These are phyloP conservation scores for Phallus indusiatus DNA, from an alignment of 768 basidiomycete genomes.

Conservation along the genomic window DNA sequence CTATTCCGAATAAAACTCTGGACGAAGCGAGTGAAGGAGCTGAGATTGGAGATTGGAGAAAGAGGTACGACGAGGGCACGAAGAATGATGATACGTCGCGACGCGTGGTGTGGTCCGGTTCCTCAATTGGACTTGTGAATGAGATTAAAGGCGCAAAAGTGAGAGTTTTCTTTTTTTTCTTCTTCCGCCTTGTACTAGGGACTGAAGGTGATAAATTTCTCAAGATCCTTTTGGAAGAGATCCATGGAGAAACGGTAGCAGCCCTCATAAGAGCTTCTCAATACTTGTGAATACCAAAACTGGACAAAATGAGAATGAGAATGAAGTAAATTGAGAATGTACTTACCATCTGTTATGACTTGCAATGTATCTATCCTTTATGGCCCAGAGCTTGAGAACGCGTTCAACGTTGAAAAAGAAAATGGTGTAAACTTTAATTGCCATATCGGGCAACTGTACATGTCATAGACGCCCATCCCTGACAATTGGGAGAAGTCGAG, in stretches of 20 bases:
- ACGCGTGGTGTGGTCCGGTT: slow-evolving; percentile 60
- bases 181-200: background rate
- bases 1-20: slow-evolving; percentile 45
- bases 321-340: background rate
- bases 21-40: slow-evolving; percentile 44
- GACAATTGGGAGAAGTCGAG: too few relatives aligned
- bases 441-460: background rate
- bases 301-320: background rate
- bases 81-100: slow-evolving; percentile 37
- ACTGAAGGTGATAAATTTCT: background rate
- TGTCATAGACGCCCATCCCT: background rate
- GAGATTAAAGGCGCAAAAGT: slow-evolving; percentile 33
- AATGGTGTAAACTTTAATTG: background rate
- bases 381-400: too few relatives aligned
- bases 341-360: background rate
- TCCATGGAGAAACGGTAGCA: background rate
- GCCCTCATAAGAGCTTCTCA: background rate
- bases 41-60: slow-evolving; percentile 31
- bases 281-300: background rate
- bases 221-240: background rate
- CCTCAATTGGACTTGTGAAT: slow-evolving; percentile 50
- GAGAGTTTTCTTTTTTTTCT: background rate
- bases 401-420: too few relatives aligned
- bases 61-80: slow-evolving; percentile 37
- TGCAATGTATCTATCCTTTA: too few relatives aligned